Conservation (phyloP, 352 stramenopile species). For the Hyaloperonospora arabidopsidis region DNA sequence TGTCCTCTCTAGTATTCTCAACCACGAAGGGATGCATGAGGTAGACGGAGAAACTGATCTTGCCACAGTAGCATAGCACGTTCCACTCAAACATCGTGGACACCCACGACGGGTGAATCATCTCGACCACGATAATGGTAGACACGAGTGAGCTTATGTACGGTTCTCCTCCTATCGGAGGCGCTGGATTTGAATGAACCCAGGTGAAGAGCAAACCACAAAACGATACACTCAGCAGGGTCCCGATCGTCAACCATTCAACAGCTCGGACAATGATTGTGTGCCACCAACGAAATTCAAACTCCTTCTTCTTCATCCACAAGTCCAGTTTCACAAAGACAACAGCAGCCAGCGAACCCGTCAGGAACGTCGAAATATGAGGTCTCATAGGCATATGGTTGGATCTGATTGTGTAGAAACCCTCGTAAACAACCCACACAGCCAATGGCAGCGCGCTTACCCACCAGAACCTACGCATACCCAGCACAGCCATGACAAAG, state of each 20-base stretch:
- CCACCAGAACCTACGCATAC: constrained; percentile 9
- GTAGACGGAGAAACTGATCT: constrained; percentile 27
- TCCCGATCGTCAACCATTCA: constrained; percentile 14
- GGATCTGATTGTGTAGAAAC: constrained; percentile 2
- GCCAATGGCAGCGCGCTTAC: constrained; percentile 2
- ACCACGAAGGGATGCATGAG: constrained; percentile 22
- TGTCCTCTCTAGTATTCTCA: constrained; percentile 10
- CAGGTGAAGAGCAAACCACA: constrained; percentile 20
- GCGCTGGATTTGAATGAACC: constrained; percentile 15
- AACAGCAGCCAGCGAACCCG: constrained; percentile 9
- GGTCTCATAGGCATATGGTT: constrained; percentile 4
- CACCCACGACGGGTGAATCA: constrained; percentile 19
- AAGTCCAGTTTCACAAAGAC: constrained; percentile 5
- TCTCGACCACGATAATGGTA: constrained; percentile 20
- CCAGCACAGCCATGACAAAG: constrained; percentile 6
- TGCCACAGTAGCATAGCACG: constrained; percentile 20
- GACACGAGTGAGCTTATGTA: constrained; percentile 20
- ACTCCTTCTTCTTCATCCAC: constrained; percentile 1
- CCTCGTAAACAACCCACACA: constrained; percentile 13
- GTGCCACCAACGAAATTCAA: constrained; percentile 14
- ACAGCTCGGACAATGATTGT: constrained; percentile 13
- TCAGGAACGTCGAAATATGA: constrained; percentile 12
- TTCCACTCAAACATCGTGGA: constrained; percentile 20
- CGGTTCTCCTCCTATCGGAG: constrained; percentile 3
- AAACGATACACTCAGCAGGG: constrained; percentile 29